Conservation (phyloP, 176 grass and related monocot species). For the Typha latifolia region DNA sequence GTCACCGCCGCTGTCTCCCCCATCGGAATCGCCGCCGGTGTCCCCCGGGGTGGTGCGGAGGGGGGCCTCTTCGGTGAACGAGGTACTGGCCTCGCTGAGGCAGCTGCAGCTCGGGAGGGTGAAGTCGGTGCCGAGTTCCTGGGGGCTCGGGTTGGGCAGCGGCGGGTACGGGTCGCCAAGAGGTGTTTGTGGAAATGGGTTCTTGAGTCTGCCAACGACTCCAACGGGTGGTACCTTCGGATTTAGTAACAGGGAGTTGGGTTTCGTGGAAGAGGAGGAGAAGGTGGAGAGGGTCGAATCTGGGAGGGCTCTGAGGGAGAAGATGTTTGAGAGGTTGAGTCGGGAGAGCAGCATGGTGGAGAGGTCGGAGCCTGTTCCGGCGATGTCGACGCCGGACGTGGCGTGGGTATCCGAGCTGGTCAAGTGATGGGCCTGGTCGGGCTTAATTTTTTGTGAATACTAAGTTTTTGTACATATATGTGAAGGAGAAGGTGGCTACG, state of each 20-base stretch:
- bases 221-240: constrained; percentile 19
- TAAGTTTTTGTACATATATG: too few species aligned
- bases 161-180: constrained; percentile 33
- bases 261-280: constrained; percentile 33
- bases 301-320: constrained; percentile 50
- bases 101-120: constrained; percentile 56
- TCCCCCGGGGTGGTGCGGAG: constrained; percentile 22
- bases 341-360: constrained; percentile 25
- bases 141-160: constrained; percentile 12
- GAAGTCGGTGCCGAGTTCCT: constrained; percentile 39
- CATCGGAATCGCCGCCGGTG: constrained; percentile 40
- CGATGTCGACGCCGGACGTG: constrained; percentile 34
- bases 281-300: constrained; percentile 71
- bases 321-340: constrained; percentile 65
- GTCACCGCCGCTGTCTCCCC: constrained; percentile 50
- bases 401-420: constrained; percentile 77
- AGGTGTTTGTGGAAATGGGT: constrained; percentile 14
- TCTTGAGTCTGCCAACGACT: constrained; percentile 60
- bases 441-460: not conserved
- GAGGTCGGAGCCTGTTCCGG: not conserved
- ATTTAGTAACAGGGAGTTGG: constrained; percentile 1
- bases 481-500: too few species aligned
- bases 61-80: constrained; percentile 42
- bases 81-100: constrained; percentile 47
- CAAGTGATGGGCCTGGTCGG: constrained; percentile 27